Percentiles rank a stretch among this genome's conserved stretches.
phyloP scores from a whole-genome alignment of 1,284 basidiomycete species.

The Neolentinus lepideus region DNA sequence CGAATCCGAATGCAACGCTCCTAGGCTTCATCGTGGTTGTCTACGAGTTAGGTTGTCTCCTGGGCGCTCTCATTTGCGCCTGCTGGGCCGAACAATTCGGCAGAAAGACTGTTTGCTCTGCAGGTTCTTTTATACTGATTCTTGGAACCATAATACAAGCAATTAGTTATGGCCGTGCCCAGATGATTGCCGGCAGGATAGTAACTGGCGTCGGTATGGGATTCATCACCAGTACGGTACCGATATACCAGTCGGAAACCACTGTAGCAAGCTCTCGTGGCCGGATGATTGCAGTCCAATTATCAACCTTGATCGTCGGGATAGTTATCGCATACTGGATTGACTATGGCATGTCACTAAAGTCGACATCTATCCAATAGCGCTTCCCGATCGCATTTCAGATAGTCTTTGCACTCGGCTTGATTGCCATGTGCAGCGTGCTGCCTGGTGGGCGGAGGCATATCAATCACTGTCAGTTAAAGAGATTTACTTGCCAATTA shows the following conservation, averaged over 20 bases:
- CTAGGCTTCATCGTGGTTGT: background rate
- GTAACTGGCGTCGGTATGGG: conserved; percentile 56
- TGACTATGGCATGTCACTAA: background rate
- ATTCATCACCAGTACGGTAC: conserved; percentile 51
- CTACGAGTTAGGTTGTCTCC: background rate
- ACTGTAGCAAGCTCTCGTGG: conserved; percentile 65
- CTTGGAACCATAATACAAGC: background rate
- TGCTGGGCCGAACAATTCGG: background rate
- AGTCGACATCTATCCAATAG: background rate
- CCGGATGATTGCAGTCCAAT: conserved; percentile 68
- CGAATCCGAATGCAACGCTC: background rate
- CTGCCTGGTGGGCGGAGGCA: background rate
- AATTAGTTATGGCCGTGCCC: background rate
- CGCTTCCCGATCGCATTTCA: background rate
- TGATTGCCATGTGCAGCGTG: background rate
- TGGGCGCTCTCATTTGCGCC: background rate
- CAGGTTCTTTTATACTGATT: background rate
- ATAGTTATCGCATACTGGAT: background rate
- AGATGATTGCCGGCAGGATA: conserved; percentile 60
- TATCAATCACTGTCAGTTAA: background rate
- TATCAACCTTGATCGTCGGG: background rate
- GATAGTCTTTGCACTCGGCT: background rate
- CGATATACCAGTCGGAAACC: conserved; percentile 71
- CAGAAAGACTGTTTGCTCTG: background rate
- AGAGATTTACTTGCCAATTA: background rate